A percentile compares a stretch with the other conserved stretches of the same genome.
Evolutionary conservation across 1,284 basidiomycete genomes (phyloP).

Genomic region (Erythrobasidium hasegawianum): DNA sequence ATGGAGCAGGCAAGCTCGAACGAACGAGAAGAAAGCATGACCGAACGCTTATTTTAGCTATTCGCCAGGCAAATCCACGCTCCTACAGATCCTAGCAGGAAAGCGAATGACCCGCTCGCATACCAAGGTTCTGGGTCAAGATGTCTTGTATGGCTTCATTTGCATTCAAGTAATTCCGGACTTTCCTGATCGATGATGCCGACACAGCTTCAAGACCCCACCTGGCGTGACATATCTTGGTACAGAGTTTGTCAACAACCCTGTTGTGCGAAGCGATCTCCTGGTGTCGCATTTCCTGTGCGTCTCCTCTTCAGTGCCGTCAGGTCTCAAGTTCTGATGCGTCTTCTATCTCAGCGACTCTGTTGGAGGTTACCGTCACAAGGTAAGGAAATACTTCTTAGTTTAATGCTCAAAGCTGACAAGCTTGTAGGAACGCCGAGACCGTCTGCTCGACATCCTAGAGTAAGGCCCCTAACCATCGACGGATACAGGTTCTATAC

Average conservation of each 20-base stretch:
- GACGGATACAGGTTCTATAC: neutral
- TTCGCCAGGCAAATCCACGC: constrained; percentile 79
- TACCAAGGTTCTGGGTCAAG: constrained; percentile 68
- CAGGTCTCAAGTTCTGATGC: neutral
- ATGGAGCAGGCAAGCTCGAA: constrained; percentile 63
- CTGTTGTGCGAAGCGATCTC: constrained; percentile 91
- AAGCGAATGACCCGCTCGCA: constrained; percentile 69
- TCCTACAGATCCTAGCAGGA: constrained; percentile 89
- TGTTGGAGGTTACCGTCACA: constrained; percentile 91
- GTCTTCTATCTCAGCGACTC: constrained; percentile 58
- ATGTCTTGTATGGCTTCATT: constrained; percentile 62
- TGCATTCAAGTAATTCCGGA: neutral
- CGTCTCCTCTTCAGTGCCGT: constrained; percentile 6
- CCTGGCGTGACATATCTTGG: constrained; percentile 82
- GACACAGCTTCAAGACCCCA: constrained; percentile 52
- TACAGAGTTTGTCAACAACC: constrained; percentile 78
- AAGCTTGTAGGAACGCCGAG: constrained; percentile 61
- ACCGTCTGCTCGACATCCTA: constrained; percentile 80
- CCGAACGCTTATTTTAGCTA: neutral
- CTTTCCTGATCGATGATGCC: neutral
- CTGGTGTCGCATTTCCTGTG: constrained; percentile 78
- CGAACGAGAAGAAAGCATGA: too few relatives aligned
- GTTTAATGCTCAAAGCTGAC: constrained; percentile 5
- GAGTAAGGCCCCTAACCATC: constrained; percentile 28
- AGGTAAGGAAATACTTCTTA: too few relatives aligned